phyloP scores from a whole-genome alignment of 345 rosid species.

The Gossypium arboreum region DNA sequence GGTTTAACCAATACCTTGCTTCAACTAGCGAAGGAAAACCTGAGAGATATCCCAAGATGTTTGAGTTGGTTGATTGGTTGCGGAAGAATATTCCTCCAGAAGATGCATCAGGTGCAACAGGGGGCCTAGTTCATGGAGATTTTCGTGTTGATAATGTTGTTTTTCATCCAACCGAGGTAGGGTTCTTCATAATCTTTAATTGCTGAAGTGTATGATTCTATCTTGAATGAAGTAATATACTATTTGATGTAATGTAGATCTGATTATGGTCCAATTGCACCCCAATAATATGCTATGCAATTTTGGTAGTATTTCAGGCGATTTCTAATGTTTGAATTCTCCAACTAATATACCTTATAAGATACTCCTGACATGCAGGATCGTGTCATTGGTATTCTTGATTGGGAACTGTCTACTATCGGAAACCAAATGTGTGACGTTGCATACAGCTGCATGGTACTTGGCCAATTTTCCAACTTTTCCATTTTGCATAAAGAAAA shows the following conservation, averaged over 20 bases:
- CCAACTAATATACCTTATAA: neutral
- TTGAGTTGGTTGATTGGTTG: slow-evolving; percentile 70
- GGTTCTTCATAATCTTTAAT: slow-evolving; percentile 12
- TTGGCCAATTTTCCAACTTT: slow-evolving; percentile 16
- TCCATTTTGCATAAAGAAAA: slow-evolving; percentile 7
- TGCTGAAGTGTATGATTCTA: slow-evolving; percentile 2
- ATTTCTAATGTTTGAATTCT: slow-evolving; percentile 3
- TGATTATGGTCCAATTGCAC: slow-evolving; percentile 9
- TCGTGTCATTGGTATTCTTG: slow-evolving; percentile 82
- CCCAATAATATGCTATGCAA: neutral
- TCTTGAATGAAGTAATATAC: neutral
- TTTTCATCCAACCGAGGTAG: slow-evolving; percentile 85
- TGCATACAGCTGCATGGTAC: slow-evolving; percentile 82
- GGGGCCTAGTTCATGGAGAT: slow-evolving; percentile 94
- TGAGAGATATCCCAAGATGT: slow-evolving; percentile 71
- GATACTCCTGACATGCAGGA: slow-evolving; percentile 49
- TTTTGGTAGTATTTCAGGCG: slow-evolving; percentile 7
- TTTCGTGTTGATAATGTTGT: slow-evolving; percentile 89
- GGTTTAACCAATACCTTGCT: slow-evolving; percentile 84
- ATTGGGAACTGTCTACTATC: slow-evolving; percentile 95
- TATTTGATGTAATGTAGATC: neutral
- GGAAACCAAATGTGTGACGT: slow-evolving; percentile 98
- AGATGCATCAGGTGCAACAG: slow-evolving; percentile 65
- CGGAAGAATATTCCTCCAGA: slow-evolving; percentile 59
- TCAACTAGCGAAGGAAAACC: slow-evolving; percentile 80